A percentile compares a stretch with the other conserved stretches of the same genome.
These are phyloP conservation scores for Acanthamoeba triangularis DNA, from an alignment of 208 protist species.

Conservation along the genomic window DNA sequence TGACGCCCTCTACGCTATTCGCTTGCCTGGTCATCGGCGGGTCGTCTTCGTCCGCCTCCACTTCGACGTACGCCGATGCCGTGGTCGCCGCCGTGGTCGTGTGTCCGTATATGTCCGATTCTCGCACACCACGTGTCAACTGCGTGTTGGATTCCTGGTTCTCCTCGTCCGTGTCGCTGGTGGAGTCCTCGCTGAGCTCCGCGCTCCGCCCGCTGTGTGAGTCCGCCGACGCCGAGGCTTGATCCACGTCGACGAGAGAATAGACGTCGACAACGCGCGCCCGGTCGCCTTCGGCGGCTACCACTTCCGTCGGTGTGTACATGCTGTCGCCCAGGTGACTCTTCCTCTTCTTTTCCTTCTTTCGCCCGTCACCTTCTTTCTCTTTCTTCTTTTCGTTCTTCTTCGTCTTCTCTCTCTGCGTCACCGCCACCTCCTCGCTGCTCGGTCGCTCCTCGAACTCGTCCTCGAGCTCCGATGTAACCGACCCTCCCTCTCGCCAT, in stretches of 20 bases:
- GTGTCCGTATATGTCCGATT: not conserved
- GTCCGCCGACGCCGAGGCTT: too few relatives aligned
- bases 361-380: not conserved
- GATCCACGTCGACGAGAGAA: not conserved
- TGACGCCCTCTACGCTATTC: not conserved
- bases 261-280: not conserved
- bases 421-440: not conserved
- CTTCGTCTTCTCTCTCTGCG: not conserved
- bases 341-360: not conserved
- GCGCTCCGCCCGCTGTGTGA: not conserved
- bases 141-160: not conserved
- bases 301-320: not conserved
- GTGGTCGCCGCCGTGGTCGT: not conserved
- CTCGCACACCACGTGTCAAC: not conserved
- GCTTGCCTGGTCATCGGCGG: too few relatives aligned
- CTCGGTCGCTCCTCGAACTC: not conserved
- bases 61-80: not conserved
- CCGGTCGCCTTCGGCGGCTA: not conserved
- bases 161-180: not conserved
- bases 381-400: not conserved
- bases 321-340: not conserved
- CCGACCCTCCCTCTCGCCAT: not conserved
- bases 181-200: not conserved
- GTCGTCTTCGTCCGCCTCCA: not conserved
- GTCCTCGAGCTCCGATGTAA: not conserved